Percentiles rank a stretch among this genome's conserved stretches.
These are phyloP conservation scores for Stereocaulon alpinum DNA, from an alignment of 495 filamentous ascomycete species.

Conservation along the genomic window DNA sequence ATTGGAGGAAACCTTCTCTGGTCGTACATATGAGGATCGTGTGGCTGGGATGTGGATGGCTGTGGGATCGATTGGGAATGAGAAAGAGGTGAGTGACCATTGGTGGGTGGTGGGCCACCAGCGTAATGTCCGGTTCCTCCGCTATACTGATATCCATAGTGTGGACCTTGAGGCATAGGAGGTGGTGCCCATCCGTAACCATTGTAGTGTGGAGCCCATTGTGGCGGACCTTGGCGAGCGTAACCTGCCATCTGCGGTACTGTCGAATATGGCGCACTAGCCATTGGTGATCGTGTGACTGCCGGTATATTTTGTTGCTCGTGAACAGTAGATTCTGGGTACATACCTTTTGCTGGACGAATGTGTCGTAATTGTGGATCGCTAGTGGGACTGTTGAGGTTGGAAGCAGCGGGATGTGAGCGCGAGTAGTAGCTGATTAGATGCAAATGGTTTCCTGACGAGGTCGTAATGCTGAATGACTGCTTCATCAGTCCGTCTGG, in stretches of 20 bases:
- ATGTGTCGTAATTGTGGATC: conserved; percentile 79
- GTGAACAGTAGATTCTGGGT: conserved; percentile 92
- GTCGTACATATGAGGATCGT: conserved; percentile 14
- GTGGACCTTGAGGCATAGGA: conserved; percentile 13
- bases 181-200: conserved; percentile 49
- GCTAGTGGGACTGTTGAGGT: conserved; percentile 64
- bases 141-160: conserved; percentile 20
- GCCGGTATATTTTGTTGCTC: conserved; percentile 62
- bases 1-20: conserved; percentile 13
- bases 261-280: conserved; percentile 41
- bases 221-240: conserved; percentile 36
- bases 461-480: conserved; percentile 96
- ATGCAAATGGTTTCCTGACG: conserved; percentile 80
- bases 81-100: conserved; percentile 19
- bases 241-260: conserved; percentile 42
- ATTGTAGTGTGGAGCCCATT: conserved; percentile 36
- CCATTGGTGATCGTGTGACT: conserved; percentile 54
- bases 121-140: conserved; percentile 6
- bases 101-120: conserved; percentile 13
- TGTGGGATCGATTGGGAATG: conserved; percentile 17
- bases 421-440: conserved; percentile 95
- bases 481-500: conserved; percentile 97
- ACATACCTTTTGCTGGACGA: conserved; percentile 79
- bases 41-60: conserved; percentile 13
- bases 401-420: conserved; percentile 52